Percentiles rank a stretch among this genome's conserved stretches.
Evolutionary conservation across 371 early-diverging fungal genomes (phyloP).

Genomic region (Rhizopus stolonifer): DNA sequence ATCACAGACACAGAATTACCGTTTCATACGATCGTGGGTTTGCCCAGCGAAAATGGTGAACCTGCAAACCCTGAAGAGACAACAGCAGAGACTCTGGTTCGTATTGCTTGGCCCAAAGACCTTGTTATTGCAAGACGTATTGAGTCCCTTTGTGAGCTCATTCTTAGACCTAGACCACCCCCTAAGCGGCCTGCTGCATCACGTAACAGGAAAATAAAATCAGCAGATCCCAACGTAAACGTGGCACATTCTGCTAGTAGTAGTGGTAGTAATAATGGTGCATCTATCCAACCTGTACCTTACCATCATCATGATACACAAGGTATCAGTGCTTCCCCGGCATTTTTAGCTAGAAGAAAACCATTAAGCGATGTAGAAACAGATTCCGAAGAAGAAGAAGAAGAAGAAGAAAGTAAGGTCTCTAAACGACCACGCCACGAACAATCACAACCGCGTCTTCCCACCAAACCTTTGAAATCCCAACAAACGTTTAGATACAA

Average conservation of each 20-base stretch:
- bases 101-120: constrained; percentile 58
- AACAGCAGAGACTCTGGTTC: constrained; percentile 18
- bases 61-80: constrained; percentile 7
- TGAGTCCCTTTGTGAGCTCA: constrained; percentile 53
- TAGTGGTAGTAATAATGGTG: not conserved
- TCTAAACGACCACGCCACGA: constrained; percentile 4
- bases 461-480: constrained; percentile 21
- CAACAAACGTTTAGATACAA: constrained; percentile 18
- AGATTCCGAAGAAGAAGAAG: constrained; percentile 19
- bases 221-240: not conserved
- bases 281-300: not conserved
- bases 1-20: constrained; percentile 58
- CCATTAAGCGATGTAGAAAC: constrained; percentile 20
- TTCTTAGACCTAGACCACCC: constrained; percentile 46
- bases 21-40: constrained; percentile 35
- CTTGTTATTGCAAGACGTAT: constrained; percentile 54
- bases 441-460: constrained; percentile 4
- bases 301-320: constrained; percentile 3
- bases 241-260: not conserved
- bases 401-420: constrained; percentile 5
- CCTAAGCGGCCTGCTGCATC: constrained; percentile 16
- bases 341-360: constrained; percentile 7
- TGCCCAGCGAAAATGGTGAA: constrained; percentile 5
- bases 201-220: constrained; percentile 11
- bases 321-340: constrained; percentile 2